Evolutionary conservation across 257 asterid species (phyloP), one percentile per base, ranked within the genome.

Genomic region (Nemophila menziesii): DNA sequence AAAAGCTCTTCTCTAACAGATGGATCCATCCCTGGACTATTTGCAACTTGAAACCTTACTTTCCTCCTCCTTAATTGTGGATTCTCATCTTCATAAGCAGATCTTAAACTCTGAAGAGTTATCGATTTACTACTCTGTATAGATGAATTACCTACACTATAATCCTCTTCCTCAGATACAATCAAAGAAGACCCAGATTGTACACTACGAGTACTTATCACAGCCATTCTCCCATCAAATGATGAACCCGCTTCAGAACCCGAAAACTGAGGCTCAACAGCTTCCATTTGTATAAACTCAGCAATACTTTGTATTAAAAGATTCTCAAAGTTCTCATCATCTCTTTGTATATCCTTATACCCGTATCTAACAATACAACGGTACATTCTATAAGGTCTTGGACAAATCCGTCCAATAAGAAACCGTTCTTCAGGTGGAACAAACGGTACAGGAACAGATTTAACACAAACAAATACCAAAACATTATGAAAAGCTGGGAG

Each of bases 161-260:
- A 16, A 18, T 71, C 78, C 38, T 73, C 83, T 4, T 37, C 67
- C 62, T 75, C 77, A 0, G 80, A 67, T 18, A 66, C 66, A 5
- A 72, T 45, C 33, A 84, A 53, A 20, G 64, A 68, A 16, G 86
- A 57, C 20, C 58, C 58, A 0, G 92, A 72, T 13, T 70, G 72
- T 0, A 66, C 36, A 29, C 36, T 48, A 24, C 66, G 60, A 33
- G 82, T 69, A 68, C 95, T 74, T 59, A 89, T 80, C 23, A 89
- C 95, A 0, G 98, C 98, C 98, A 89, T 84, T 59, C 98, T 68
- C 56, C 95, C 98, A 12, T 84, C 98, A 17, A 69, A 75, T 4
- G 90, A 73, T 14, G 69, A 64, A n/a, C n/a, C n/a, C 5, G 71
- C 62, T 46, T 84, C 98, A 0, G 87, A 61, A 49, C 75, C 72